Evolutionary conservation across 768 basidiomycete species (phyloP).

Genomic region (Leccinum ochraceum): DNA sequence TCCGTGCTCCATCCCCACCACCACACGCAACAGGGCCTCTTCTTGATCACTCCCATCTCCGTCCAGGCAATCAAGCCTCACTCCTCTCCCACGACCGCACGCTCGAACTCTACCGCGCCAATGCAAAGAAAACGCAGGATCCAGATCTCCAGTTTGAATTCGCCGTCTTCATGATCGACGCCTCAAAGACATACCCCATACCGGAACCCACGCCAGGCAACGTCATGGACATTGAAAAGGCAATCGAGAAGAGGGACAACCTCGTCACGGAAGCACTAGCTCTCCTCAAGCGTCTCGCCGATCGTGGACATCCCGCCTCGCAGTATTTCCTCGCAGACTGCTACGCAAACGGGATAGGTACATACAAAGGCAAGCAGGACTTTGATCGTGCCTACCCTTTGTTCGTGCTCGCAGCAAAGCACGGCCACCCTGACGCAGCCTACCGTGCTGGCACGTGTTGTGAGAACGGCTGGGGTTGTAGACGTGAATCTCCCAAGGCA

Average conservation of each 20-base stretch:
- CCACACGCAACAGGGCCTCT: constrained; percentile 54
- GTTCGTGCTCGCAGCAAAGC: constrained; percentile 95
- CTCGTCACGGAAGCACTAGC: constrained; percentile 85
- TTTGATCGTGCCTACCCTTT: constrained; percentile 97
- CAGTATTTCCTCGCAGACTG: constrained; percentile 99
- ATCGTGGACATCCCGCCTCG: constrained; percentile 90
- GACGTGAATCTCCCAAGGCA: constrained; percentile 89
- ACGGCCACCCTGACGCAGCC: constrained; percentile 92
- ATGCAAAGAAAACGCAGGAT: constrained; percentile 98
- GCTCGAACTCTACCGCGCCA: constrained; percentile 93
- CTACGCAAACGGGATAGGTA: constrained; percentile 97
- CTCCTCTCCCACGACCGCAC: constrained; percentile 95
- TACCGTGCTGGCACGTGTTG: constrained; percentile 97
- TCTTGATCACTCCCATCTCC: constrained; percentile 89
- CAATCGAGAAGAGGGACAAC: constrained; percentile 81
- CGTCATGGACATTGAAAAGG: constrained; percentile 78
- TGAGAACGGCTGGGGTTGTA: constrained; percentile 98
- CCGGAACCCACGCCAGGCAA: constrained; percentile 70
- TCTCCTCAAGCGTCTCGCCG: constrained; percentile 88
- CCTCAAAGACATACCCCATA: constrained; percentile 85
- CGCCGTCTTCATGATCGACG: constrained; percentile 98
- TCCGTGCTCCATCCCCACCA: constrained; percentile 68
- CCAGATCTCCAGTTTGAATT: constrained; percentile 98
- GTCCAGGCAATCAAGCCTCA: constrained; percentile 89
- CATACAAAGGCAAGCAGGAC: constrained; percentile 86